Percentiles rank a stretch among this genome's conserved stretches.
These are phyloP conservation scores for Tolypocladium tropicale DNA, from an alignment of 2,329 filamentous ascomycete genomes.

Conservation along the genomic window DNA sequence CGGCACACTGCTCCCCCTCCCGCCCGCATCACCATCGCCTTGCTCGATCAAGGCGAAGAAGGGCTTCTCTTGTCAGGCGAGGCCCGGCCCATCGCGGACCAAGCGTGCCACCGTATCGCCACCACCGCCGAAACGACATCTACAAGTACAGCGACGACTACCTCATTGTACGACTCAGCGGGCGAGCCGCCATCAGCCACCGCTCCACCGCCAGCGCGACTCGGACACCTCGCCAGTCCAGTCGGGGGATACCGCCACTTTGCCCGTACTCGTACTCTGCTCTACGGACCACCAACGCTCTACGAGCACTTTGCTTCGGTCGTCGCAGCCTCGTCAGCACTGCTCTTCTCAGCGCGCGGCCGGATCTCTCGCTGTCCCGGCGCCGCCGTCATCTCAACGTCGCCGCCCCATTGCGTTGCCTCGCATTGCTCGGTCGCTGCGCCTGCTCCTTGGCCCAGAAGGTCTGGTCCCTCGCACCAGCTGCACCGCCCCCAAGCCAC, in stretches of 20 bases:
- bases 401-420: background rate
- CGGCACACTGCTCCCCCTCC: background rate
- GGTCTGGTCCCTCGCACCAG: background rate
- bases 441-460: too few species aligned
- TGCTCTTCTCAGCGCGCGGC: background rate
- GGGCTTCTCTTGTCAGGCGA: background rate
- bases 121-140: background rate
- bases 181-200: background rate
- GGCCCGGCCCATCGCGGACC: background rate
- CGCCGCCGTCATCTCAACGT: background rate
- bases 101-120: background rate
- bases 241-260: too few species aligned
- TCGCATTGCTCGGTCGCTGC: background rate
- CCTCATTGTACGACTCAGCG: background rate
- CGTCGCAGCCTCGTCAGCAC: background rate
- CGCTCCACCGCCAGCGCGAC: background rate
- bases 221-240: too few species aligned
- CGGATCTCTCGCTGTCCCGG: background rate
- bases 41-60: background rate
- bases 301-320: background rate
- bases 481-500: background rate
- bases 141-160: too few species aligned
- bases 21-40: background rate
- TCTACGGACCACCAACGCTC: too few species aligned
- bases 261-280: too few species aligned